phyloP scores from a whole-genome alignment of 768 basidiomycete genomes.

The Jaapia argillacea region DNA sequence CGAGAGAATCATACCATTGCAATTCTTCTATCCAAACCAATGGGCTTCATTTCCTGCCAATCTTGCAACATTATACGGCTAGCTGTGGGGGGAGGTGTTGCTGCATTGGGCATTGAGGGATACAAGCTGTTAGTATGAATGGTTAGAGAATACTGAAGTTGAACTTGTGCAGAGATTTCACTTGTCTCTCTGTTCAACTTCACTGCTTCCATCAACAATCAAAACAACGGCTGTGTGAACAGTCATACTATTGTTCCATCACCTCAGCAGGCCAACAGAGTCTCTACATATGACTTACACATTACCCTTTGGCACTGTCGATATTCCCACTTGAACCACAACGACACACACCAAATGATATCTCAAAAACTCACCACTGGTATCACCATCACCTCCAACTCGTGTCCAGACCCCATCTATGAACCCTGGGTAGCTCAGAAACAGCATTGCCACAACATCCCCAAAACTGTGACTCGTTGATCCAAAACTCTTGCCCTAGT shows the following conservation, averaged over 20 bases:
- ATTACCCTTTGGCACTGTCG: constrained; percentile 19
- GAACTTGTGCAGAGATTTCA: too few relatives aligned
- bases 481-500: constrained; percentile 2
- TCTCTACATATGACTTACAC: constrained; percentile 15
- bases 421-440: constrained; percentile 22
- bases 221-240: constrained; percentile 15
- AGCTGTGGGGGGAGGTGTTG: too few relatives aligned
- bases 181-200: too few relatives aligned
- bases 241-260: constrained; percentile 8
- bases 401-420: constrained; percentile 19
- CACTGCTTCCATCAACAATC: constrained; percentile 15
- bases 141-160: too few relatives aligned
- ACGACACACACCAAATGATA: constrained; percentile 8
- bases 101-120: too few relatives aligned
- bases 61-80: too few relatives aligned
- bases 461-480: constrained; percentile 4
- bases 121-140: too few relatives aligned
- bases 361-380: constrained; percentile 13
- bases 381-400: constrained; percentile 12
- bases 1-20: too few relatives aligned
- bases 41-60: too few relatives aligned
- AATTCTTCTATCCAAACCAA: too few relatives aligned
- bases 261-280: constrained; percentile 1
- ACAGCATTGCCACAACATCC: constrained; percentile 7
- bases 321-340: constrained; percentile 18